Evolutionary conservation across 108 stramenopile genomes (phyloP).

Genomic region (Mediolabrus comicus): DNA sequence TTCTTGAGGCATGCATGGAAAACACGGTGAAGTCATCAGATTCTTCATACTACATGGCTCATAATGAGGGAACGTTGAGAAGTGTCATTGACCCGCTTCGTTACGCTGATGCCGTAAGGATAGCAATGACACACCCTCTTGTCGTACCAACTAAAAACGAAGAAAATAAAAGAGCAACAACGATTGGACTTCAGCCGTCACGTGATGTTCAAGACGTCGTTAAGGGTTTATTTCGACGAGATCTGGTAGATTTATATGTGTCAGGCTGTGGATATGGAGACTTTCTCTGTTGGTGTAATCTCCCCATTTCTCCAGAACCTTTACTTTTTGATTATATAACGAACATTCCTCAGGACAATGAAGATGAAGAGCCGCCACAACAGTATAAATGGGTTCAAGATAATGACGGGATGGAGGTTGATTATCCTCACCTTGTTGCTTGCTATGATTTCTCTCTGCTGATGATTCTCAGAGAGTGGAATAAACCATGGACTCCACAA

Average conservation of each 20-base stretch:
- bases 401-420: slow-evolving; percentile 29
- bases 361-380: slow-evolving; percentile 24
- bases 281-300: slow-evolving; percentile 45
- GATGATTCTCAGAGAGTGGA: slow-evolving; percentile 42
- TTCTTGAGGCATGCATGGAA: slow-evolving; percentile 27
- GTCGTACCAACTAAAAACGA: background rate
- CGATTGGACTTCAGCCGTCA: slow-evolving; percentile 31
- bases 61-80: background rate
- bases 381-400: slow-evolving; percentile 29
- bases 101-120: slow-evolving; percentile 42
- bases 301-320: slow-evolving; percentile 30
- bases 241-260: slow-evolving; percentile 51
- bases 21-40: background rate
- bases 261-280: slow-evolving; percentile 58
- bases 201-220: slow-evolving; percentile 44
- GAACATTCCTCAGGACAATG: slow-evolving; percentile 15
- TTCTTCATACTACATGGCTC: background rate
- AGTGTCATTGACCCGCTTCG: slow-evolving; percentile 41
- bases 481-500: slow-evolving; percentile 49
- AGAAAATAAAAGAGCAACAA: background rate
- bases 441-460: slow-evolving; percentile 49
- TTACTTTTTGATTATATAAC: slow-evolving; percentile 26
- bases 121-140: slow-evolving; percentile 7
- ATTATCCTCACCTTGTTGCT: slow-evolving; percentile 19
- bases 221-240: slow-evolving; percentile 41